phyloP scores from a whole-genome alignment of 257 asterid species.

The Przewalskia tangutica region DNA sequence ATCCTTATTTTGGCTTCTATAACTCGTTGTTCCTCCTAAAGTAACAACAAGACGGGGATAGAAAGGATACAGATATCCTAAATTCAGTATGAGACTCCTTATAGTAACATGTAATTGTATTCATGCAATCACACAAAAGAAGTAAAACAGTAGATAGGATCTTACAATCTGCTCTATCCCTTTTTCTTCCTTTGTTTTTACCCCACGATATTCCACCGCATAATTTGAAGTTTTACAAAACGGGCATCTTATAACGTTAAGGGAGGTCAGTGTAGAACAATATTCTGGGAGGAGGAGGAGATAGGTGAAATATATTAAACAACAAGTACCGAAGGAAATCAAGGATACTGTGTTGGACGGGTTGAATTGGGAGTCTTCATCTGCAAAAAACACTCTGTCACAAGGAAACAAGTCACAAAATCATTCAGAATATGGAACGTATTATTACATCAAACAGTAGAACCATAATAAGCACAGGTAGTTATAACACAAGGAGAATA shows the following conservation, averaged over 20 bases:
- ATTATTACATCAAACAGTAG: slow-evolving; percentile 10
- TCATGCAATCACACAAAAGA: background rate
- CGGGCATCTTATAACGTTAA: slow-evolving; percentile 68
- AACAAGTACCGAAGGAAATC: slow-evolving; percentile 1
- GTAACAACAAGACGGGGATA: background rate
- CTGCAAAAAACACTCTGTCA: slow-evolving; percentile 87
- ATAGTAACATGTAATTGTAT: background rate
- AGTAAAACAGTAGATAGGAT: background rate
- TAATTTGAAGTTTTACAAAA: slow-evolving; percentile 86
- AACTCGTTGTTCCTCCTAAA: slow-evolving; percentile 93
- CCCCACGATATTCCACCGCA: slow-evolving; percentile 97
- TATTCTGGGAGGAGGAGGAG: background rate
- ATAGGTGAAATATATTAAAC: background rate
- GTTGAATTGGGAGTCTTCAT: slow-evolving; percentile 93
- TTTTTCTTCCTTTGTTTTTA: slow-evolving; percentile 87
- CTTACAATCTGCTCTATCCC: slow-evolving; percentile 69
- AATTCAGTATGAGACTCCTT: background rate
- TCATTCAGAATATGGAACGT: background rate
- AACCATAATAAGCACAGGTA: background rate
- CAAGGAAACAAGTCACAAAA: slow-evolving; percentile 8
- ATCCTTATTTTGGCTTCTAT: slow-evolving; percentile 98
- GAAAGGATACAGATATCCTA: background rate
- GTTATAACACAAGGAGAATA: background rate
- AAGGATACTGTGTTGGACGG: slow-evolving; percentile 98
- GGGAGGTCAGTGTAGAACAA: slow-evolving; percentile 16